Conservation (phyloP, 768 basidiomycete genomes). For the Pisolithus orientalis region DNA sequence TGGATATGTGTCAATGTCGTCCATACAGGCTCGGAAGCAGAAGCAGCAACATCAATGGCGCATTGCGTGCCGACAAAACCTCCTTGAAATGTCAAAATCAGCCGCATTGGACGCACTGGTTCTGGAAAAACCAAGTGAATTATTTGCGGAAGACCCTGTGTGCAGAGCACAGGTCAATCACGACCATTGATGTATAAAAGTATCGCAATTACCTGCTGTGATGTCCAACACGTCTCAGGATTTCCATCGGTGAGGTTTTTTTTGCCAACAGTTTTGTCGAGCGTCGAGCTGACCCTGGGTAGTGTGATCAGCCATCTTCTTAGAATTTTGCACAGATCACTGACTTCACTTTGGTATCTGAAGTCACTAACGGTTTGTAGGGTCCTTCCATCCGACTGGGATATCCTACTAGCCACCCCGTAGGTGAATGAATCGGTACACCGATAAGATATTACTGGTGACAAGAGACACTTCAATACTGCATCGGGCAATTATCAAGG, state of each 20-base stretch:
- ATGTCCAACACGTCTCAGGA: constrained; percentile 82
- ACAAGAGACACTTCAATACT: no score
- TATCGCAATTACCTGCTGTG: constrained; percentile 51
- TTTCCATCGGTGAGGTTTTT: constrained; percentile 63
- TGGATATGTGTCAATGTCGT: constrained; percentile 48
- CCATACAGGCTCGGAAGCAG: constrained; percentile 40
- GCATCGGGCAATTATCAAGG: no score
- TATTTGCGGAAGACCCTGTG: constrained; percentile 72
- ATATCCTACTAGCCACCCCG: no score
- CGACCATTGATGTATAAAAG: not conserved
- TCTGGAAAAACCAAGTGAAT: constrained; percentile 56
- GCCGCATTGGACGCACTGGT: constrained; percentile 47
- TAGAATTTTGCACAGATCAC: constrained; percentile 35
- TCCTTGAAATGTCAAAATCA: constrained; percentile 75
- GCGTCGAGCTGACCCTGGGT: constrained; percentile 69
- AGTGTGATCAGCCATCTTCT: constrained; percentile 3
- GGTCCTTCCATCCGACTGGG: constrained; percentile 15
- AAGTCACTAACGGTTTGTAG: constrained; percentile 17
- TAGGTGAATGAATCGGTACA: no score
- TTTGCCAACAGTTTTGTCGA: constrained; percentile 70
- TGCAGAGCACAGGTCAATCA: constrained; percentile 1
- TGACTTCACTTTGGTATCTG: constrained; percentile 25
- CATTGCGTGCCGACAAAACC: constrained; percentile 77
- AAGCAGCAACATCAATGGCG: constrained; percentile 35
- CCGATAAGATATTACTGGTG: no score